Percentiles rank a stretch among this genome's conserved stretches.
Evolutionary conservation across 164 flowering plant genomes (phyloP).

Genomic region (Kingdonia uniflora): DNA sequence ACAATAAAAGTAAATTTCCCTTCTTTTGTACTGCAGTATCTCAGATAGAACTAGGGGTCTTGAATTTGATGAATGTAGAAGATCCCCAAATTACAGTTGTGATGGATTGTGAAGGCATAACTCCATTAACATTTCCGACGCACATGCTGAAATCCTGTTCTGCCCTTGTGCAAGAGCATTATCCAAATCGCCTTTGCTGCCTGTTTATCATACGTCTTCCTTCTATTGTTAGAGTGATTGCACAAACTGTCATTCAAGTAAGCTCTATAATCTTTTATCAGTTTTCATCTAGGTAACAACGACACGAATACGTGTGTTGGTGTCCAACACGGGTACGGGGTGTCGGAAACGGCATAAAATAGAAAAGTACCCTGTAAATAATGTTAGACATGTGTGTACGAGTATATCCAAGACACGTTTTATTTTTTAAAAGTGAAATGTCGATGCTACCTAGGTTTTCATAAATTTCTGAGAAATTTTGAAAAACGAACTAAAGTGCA

Average conservation of each 20-base stretch:
- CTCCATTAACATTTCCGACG: slow-evolving; percentile 77
- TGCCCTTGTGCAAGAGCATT: slow-evolving; percentile 74
- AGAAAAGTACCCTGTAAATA: too few species aligned
- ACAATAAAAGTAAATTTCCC: background rate
- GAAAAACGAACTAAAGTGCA: too few species aligned
- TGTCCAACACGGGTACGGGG: too few species aligned
- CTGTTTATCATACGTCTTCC: slow-evolving; percentile 70
- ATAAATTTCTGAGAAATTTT: too few species aligned
- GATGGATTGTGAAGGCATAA: slow-evolving; percentile 80
- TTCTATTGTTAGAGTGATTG: slow-evolving; percentile 66
- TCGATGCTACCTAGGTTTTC: too few species aligned
- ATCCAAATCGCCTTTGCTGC: slow-evolving; percentile 68
- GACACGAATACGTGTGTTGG: too few species aligned
- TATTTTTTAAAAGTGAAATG: too few species aligned
- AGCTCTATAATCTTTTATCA: slow-evolving; percentile 12
- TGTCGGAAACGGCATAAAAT: too few species aligned
- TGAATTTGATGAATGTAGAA: slow-evolving; percentile 39
- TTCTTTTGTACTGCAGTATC: slow-evolving; percentile 49
- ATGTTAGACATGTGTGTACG: too few species aligned
- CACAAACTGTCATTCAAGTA: slow-evolving; percentile 79
- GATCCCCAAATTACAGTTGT: slow-evolving; percentile 68
- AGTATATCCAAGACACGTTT: too few species aligned
- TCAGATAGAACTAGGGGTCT: slow-evolving; percentile 68
- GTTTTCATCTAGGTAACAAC: background rate
- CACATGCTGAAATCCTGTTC: slow-evolving; percentile 67